These are phyloP conservation scores for Dendrobium chrysotoxum DNA, from an alignment of 106 monocot species.

Conservation along the genomic window DNA sequence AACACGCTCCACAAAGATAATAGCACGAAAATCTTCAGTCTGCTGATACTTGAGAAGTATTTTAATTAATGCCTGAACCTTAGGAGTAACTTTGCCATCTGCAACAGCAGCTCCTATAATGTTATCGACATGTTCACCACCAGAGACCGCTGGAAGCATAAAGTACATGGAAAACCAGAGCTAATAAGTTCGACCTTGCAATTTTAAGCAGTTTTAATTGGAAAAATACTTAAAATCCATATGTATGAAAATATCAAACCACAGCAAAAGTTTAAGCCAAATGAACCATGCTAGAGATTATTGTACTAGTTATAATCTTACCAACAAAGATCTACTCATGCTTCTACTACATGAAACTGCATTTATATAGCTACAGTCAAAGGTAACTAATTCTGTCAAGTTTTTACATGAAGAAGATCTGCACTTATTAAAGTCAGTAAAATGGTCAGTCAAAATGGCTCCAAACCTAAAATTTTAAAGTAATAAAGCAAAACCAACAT, in stretches of 20 bases:
- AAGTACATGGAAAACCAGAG: background rate
- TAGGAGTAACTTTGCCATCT: constrained; percentile 98
- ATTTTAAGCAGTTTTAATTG: background rate
- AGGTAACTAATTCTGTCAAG: too few relatives aligned
- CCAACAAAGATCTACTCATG: background rate
- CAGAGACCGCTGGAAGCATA: constrained; percentile 59
- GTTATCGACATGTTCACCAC: constrained; percentile 91
- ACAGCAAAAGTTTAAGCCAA: background rate
- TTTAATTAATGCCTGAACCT: constrained; percentile 96
- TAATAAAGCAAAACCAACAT: background rate
- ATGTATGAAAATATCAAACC: background rate
- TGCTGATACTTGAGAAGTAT: constrained; percentile 89
- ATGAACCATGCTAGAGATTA: background rate
- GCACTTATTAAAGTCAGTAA: background rate
- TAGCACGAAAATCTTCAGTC: constrained; percentile 95
- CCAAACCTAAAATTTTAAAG: background rate
- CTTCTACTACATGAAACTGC: constrained; percentile 2
- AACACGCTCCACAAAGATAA: constrained; percentile 97
- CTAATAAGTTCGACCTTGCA: background rate
- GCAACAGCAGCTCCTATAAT: constrained; percentile 97
- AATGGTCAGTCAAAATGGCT: background rate
- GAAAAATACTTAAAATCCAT: background rate
- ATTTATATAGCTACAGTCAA: background rate
- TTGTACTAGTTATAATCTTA: background rate
- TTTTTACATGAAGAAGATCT: background rate